Base-by-base conservation (phyloP, 2,329 filamentous ascomycete species). In the Pleomassaria siparia region DNA sequence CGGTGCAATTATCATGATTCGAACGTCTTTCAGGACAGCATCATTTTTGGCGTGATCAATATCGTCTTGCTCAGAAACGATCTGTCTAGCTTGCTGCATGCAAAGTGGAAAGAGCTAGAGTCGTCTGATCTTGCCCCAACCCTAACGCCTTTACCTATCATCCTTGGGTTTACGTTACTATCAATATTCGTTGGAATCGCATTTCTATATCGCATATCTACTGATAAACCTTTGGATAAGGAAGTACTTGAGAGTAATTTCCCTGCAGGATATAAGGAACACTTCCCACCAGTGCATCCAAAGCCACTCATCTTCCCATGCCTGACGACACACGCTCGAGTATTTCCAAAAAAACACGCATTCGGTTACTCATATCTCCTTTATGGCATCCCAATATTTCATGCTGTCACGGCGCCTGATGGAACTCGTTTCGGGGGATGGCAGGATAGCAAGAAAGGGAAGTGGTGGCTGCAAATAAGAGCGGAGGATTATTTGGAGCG, bases 341-440 rank as follows among this genome's bases (percentile, higher is more conserved):
- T 86, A n/a, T 84, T 86, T 47, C 87, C 87, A 0, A 77, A 82
- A 60, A 81, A 79, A 49, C 84, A 90, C 62, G 78, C 78, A 0
- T 91, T 91, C 60, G 74, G 74, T 1, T 89, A 89, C 62, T 84
- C 85, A 0, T 89, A 90, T 64, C 77, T 91, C 1, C 75, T 85
- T 37, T 82, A 84, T 21, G 86, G 87, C 0, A 75, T 88, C 32
- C 87, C 86, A 0, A 76, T 90, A 20, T 79, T 79, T n/a, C 84
- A 80, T 66, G 72, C 73, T 42, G 85, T 83, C 5, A 72, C 45
- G 16, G 48, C 36, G 4, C 15, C 47, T 10, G 49, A 54, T 12
- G 60, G 59, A 10, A 43, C 20, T 13, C 55, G 53, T 21, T 12
- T 60, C 20, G 46, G 53, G 2, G 49, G 51, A 18, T 58, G 63